Base-by-base conservation (phyloP, 2,329 filamentous ascomycete species). In the Ilyonectria robusta region DNA sequence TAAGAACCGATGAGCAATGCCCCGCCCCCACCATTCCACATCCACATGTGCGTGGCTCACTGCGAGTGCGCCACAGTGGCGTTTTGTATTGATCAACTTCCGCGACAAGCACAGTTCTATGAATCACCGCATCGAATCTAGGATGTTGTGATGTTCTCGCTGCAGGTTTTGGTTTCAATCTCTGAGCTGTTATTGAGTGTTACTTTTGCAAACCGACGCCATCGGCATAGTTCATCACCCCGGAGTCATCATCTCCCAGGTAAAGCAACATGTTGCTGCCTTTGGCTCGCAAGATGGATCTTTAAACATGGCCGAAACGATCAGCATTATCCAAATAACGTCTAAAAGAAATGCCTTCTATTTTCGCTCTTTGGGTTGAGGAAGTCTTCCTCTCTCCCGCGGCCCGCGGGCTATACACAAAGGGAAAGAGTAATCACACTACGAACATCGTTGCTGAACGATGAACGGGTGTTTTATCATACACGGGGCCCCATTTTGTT, bases 341-440 rank as follows among this genome's bases (percentile, higher is more conserved):
- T 59, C 40, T n/a, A 21, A 42, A 48, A 55, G 11, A 37, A 31
- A 37, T 62, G 50, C 51, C 48, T 56, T 74, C 70, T 68, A 47
- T 40, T 68, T 65, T 62, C 56, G 21, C 61, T 65, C 62, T 69
- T 59, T 63, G 58, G 61, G 33, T n/a, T 11, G 44, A 47, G 37
- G 37, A 9, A 9, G 59, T 58, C 55, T 62, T 58, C 54, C 21
- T 58, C 57, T 54, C 23, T 59, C 68, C 33, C 35, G 19, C 15
- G 31, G 40, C 23, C 54, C 53, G 62, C 47, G 65, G 48, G 26
- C 44, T 51, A 62, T 26, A 44, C 48, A 42, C 42, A 59, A 59
- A 46, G 9, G 46, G 46, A 59, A 23, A 37, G 11, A 35, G 54
- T 29, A 53, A 54, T 50, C 26, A 54, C 44, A 56, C 4, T 40